These are phyloP conservation scores for Fraxinus paxiana DNA, from an alignment of 305 asterid genomes.

Conservation along the genomic window DNA sequence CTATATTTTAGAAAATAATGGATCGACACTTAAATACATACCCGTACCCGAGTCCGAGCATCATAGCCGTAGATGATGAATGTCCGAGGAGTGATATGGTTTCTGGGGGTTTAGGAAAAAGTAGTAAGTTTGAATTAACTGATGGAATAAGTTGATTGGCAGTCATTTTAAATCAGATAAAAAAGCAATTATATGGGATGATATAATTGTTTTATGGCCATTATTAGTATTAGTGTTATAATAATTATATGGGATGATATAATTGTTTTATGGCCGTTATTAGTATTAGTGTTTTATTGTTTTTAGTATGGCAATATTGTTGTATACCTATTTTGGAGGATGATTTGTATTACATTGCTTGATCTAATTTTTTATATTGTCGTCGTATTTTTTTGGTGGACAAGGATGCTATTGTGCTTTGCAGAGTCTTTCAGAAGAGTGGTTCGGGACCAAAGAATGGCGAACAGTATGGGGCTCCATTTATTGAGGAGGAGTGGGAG, in stretches of 20 bases:
- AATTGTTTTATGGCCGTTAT: background rate
- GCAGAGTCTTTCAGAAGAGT: conserved; percentile 96
- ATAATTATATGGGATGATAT: background rate
- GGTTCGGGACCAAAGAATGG: conserved; percentile 98
- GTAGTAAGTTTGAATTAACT: background rate
- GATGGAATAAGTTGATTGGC: background rate
- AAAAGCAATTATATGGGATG: background rate
- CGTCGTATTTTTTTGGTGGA: conserved; percentile 22
- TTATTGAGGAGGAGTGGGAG: conserved; percentile 95
- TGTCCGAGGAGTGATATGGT: background rate
- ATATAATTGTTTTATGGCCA: background rate
- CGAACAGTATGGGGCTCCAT: conserved; percentile 94
- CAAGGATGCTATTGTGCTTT: conserved; percentile 85
- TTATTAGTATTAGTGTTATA: background rate
- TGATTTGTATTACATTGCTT: background rate
- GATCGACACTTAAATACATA: too few relatives aligned
- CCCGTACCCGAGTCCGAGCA: too few relatives aligned
- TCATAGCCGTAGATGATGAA: too few relatives aligned
- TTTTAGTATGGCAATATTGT: background rate
- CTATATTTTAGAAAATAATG: too few relatives aligned
- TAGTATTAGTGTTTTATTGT: background rate
- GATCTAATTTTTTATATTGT: conserved; percentile 10
- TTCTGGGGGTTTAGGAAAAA: background rate
- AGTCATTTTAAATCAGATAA: background rate
- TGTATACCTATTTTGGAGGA: conserved; percentile 1